phyloP scores from a whole-genome alignment of 2,329 filamentous ascomycete species.

The Epichloe gansuensis region DNA sequence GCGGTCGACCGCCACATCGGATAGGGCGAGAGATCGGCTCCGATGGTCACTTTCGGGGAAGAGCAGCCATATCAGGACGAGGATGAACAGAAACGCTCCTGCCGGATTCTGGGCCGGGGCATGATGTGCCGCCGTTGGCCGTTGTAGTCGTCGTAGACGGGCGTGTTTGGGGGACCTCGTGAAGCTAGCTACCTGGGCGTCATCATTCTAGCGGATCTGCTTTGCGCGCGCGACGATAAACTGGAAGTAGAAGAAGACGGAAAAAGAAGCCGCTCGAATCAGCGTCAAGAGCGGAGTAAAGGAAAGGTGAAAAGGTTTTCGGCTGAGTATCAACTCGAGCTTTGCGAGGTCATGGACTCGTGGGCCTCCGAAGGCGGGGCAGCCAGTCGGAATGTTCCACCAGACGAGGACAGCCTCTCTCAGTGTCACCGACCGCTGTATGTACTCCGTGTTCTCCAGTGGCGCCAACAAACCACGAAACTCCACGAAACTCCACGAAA shows the following conservation, averaged over 20 bases:
- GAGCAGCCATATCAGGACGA: constrained; percentile 28
- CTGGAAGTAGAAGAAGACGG: not conserved
- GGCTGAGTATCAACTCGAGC: not conserved
- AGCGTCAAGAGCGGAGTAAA: not conserved
- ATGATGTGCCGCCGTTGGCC: constrained; percentile 12
- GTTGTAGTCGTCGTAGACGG: constrained; percentile 3
- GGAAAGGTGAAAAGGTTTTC: not conserved
- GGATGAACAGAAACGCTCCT: constrained; percentile 17
- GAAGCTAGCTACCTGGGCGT: constrained; percentile 6
- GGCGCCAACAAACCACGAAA: too few relatives aligned
- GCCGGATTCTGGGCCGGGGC: constrained; percentile 34
- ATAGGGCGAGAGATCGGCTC: constrained; percentile 20
- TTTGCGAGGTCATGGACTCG: not conserved
- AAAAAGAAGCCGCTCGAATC: not conserved
- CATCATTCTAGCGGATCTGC: constrained; percentile 8
- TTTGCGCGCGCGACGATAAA: not conserved
- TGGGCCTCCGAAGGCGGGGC: not conserved
- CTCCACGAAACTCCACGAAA: too few relatives aligned
- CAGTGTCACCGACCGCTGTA: too few relatives aligned
- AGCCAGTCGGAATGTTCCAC: too few relatives aligned
- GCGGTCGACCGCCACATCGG: constrained; percentile 29
- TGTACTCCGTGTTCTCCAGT: too few relatives aligned
- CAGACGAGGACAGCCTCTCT: too few relatives aligned
- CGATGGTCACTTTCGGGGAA: constrained; percentile 25
- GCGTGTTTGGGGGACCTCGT: not conserved